A percentile compares a stretch with the other conserved stretches of the same genome.
phyloP scores from a whole-genome alignment of 1,284 basidiomycete genomes.

The Pterula multifida region DNA sequence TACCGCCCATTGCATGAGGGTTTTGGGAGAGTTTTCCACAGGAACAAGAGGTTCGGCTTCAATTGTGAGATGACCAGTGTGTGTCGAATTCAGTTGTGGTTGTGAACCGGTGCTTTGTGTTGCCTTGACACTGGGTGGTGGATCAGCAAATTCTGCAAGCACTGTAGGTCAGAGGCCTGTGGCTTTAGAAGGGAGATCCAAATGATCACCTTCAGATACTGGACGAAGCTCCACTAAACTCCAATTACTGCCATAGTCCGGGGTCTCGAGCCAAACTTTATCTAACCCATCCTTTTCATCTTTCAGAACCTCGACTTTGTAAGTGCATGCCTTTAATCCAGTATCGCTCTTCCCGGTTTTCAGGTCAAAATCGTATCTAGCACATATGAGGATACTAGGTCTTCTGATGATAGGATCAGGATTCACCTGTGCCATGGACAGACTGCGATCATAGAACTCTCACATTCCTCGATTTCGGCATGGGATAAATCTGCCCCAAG shows the following conservation, averaged over 20 bases:
- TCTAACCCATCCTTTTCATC: slow-evolving; percentile 28
- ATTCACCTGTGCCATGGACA: slow-evolving; percentile 75
- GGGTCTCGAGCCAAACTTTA: slow-evolving; percentile 56
- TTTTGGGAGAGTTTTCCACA: slow-evolving; percentile 34
- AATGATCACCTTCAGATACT: slow-evolving; percentile 65
- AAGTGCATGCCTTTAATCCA: slow-evolving; percentile 72
- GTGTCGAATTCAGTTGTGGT: slow-evolving; percentile 8
- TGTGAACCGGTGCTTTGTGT: slow-evolving; percentile 14
- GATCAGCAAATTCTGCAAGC: slow-evolving; percentile 56
- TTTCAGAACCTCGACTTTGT: slow-evolving; percentile 42
- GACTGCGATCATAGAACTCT: slow-evolving; percentile 46
- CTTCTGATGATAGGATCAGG: slow-evolving; percentile 13
- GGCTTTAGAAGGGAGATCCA: background rate
- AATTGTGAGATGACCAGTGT: slow-evolving; percentile 1
- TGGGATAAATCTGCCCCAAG: slow-evolving; percentile 76
- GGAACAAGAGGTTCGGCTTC: slow-evolving; percentile 36
- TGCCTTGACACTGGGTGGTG: slow-evolving; percentile 27
- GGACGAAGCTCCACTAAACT: slow-evolving; percentile 64
- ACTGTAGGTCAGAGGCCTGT: background rate
- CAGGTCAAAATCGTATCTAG: slow-evolving; percentile 65
- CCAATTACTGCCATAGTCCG: slow-evolving; percentile 47
- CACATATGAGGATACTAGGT: slow-evolving; percentile 6
- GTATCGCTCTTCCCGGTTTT: slow-evolving; percentile 65
- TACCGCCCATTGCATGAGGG: slow-evolving; percentile 66
- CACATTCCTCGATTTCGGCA: slow-evolving; percentile 67